Conservation (phyloP, 441 rosid species). For the Pelargonium myrrhifolium region DNA sequence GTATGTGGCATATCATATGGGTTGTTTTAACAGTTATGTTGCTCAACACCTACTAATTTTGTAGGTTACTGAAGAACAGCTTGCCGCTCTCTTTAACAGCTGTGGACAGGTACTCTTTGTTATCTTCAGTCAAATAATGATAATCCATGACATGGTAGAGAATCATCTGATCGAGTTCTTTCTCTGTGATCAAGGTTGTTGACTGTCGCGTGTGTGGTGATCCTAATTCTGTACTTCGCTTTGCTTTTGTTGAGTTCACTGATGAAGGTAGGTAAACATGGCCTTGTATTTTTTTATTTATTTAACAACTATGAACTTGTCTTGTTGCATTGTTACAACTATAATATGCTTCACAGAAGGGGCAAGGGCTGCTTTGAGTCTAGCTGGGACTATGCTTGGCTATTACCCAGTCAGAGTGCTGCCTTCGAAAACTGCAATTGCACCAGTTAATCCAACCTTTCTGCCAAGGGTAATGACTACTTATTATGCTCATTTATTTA, state of each 20-base stretch:
- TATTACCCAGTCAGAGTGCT: slow-evolving; percentile 15
- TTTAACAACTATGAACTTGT: neutral
- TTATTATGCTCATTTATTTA: too few relatives aligned
- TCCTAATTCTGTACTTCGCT: slow-evolving; percentile 23
- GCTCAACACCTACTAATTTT: neutral
- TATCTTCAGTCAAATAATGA: neutral
- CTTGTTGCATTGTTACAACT: too few relatives aligned
- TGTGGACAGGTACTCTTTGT: slow-evolving; percentile 66
- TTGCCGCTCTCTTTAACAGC: slow-evolving; percentile 70
- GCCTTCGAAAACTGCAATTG: slow-evolving; percentile 11
- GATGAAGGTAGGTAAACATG: slow-evolving; percentile 18
- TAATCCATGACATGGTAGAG: neutral
- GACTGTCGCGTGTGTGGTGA: slow-evolving; percentile 25
- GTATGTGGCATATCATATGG: neutral
- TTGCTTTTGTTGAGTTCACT: slow-evolving; percentile 24
- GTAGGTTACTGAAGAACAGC: slow-evolving; percentile 92
- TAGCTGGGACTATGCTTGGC: slow-evolving; percentile 13
- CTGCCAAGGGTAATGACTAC: neutral
- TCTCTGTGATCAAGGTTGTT: slow-evolving; percentile 17
- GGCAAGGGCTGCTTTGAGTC: slow-evolving; percentile 17
- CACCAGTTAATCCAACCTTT: slow-evolving; percentile 11
- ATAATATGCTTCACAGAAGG: slow-evolving; percentile 11
- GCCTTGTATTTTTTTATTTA: too few relatives aligned
- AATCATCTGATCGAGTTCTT: neutral
- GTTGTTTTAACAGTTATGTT: neutral